Conservation (phyloP, 2,329 filamentous ascomycete species). For the Fusarium sp. region DNA sequence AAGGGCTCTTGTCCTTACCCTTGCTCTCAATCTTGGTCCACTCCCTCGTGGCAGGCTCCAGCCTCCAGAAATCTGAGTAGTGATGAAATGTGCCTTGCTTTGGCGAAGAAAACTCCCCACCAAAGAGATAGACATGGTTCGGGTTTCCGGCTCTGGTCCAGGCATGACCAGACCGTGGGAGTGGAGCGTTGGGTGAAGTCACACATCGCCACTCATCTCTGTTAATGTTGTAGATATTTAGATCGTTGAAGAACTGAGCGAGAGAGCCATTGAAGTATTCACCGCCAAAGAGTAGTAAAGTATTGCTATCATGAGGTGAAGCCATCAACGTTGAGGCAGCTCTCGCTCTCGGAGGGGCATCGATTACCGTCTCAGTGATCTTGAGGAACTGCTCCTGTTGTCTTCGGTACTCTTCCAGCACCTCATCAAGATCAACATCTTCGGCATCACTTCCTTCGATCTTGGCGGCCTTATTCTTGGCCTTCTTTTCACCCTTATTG, state of each 20-base stretch:
- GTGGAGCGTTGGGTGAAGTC: conserved; percentile 88
- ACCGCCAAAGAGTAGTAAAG: conserved; percentile 90
- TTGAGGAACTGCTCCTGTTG: conserved; percentile 95
- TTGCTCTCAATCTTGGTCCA: conserved; percentile 88
- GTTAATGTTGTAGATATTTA: conserved; percentile 78
- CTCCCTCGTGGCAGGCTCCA: conserved; percentile 85
- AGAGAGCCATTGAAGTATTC: conserved; percentile 95
- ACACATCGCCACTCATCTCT: conserved; percentile 91
- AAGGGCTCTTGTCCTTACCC: conserved; percentile 80
- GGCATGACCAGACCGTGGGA: conserved; percentile 91
- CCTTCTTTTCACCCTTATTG: conserved; percentile 89
- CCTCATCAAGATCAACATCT: conserved; percentile 90
- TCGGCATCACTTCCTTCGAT: conserved; percentile 86
- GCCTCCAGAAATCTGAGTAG: conserved; percentile 97
- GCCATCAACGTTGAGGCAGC: conserved; percentile 84
- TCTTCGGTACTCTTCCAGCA: conserved; percentile 91
- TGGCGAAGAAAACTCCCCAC: conserved; percentile 94
- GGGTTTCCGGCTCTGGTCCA: conserved; percentile 91
- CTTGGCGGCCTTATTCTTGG: conserved; percentile 75
- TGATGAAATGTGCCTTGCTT: conserved; percentile 99
- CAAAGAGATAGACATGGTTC: conserved; percentile 89
- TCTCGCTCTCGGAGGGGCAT: conserved; percentile 78
- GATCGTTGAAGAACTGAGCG: conserved; percentile 75
- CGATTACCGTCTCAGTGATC: conserved; percentile 81
- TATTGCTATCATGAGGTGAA: conserved; percentile 85